phyloP scores from a whole-genome alignment of 345 rosid genomes.

The Bruguiera parviflora region DNA sequence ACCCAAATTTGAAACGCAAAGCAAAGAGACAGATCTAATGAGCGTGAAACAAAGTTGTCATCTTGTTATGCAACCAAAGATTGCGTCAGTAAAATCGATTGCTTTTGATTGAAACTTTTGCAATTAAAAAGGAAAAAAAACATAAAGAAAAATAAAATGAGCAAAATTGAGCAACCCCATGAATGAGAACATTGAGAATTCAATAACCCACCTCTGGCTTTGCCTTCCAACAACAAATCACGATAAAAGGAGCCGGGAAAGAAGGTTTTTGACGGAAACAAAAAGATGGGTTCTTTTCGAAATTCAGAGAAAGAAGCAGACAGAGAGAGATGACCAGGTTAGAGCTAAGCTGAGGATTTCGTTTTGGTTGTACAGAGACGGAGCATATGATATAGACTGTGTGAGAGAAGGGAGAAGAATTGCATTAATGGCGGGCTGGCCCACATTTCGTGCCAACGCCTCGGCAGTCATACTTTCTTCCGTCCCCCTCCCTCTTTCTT shows the following conservation, averaged over 20 bases:
- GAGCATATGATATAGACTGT: not conserved
- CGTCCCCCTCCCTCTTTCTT: not conserved
- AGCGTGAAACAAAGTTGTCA: not conserved
- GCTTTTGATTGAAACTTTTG: conserved; percentile 10
- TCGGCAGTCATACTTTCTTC: not conserved
- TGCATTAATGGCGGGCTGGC: conserved; percentile 43
- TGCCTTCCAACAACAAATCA: conserved; percentile 17
- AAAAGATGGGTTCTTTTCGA: too few relatives aligned
- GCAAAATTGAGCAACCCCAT: not conserved
- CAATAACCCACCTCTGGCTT: conserved; percentile 21
- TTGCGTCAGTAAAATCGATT: conserved; percentile 1
- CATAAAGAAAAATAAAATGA: not conserved
- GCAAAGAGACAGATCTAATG: conserved; percentile 36
- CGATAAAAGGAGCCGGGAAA: not conserved
- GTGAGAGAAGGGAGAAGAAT: conserved; percentile 1
- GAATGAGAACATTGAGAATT: conserved; percentile 8
- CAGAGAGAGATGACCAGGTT: not conserved
- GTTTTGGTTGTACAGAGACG: too few relatives aligned
- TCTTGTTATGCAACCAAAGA: not conserved
- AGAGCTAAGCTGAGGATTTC: too few relatives aligned
- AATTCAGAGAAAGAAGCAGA: not conserved
- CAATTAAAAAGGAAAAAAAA: not conserved
- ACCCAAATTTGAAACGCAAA: conserved; percentile 15
- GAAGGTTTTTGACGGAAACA: too few relatives aligned
- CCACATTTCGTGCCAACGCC: conserved; percentile 17